phyloP scores from a whole-genome alignment of 768 basidiomycete species.

The Suillus americanus region DNA sequence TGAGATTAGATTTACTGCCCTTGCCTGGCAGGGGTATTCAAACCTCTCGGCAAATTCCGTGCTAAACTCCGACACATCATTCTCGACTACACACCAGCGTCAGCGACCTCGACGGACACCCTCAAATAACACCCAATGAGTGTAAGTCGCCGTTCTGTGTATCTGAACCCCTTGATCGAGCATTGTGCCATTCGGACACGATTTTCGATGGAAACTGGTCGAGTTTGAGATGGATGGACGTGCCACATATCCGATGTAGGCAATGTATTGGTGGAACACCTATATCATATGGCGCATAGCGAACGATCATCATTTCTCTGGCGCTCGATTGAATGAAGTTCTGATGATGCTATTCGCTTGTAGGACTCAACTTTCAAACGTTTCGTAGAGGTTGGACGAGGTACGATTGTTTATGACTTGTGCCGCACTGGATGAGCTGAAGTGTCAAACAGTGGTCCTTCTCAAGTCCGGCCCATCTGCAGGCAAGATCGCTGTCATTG shows the following conservation, averaged over 20 bases:
- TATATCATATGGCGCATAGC: neutral
- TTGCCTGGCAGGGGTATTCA: too few species aligned
- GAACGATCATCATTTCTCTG: neutral
- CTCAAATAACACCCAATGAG: neutral
- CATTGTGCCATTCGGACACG: neutral
- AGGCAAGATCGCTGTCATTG: constrained; percentile 92
- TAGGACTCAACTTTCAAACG: constrained; percentile 91
- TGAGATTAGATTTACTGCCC: neutral
- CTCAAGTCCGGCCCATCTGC: constrained; percentile 83
- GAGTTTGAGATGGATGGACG: constrained; percentile 1
- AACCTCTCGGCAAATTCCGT: neutral
- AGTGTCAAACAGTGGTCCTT: constrained; percentile 65
- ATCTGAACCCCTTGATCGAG: neutral
- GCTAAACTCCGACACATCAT: constrained; percentile 2
- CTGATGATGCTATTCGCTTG: neutral
- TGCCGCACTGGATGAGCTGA: neutral
- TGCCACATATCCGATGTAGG: neutral
- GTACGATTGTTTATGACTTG: constrained; percentile 38
- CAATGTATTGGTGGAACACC: neutral
- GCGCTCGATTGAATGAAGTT: neutral
- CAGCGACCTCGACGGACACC: constrained; percentile 1
- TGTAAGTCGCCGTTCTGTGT: neutral
- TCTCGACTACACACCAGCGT: neutral
- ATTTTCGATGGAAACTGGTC: neutral
- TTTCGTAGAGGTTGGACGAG: constrained; percentile 98